A percentile compares a stretch with the other conserved stretches of the same genome.
Conservation (phyloP, 1,139 yeast genomes). For the Hansenula sp. region DNA sequence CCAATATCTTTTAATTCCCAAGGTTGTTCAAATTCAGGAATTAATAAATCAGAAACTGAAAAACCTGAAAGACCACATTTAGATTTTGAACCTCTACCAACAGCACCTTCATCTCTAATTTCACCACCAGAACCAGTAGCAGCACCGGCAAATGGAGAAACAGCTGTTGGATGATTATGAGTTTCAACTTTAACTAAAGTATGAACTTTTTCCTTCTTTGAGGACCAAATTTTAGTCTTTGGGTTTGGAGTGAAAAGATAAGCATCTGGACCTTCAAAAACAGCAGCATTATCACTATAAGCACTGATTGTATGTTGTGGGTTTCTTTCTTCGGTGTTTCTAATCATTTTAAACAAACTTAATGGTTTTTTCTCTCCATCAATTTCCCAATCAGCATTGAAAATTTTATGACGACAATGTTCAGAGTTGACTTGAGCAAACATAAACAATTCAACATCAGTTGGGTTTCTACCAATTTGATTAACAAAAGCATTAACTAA, state of each 20-base stretch:
- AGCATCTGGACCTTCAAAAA: constrained; percentile 63
- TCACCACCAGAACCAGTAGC: constrained; percentile 99
- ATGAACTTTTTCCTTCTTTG: constrained; percentile 75
- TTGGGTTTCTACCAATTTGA: constrained; percentile 82
- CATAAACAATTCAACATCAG: constrained; percentile 97
- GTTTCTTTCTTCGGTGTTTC: constrained; percentile 81
- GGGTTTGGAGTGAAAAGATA: constrained; percentile 76
- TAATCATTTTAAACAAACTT: constrained; percentile 89
- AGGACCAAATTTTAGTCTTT: constrained; percentile 64
- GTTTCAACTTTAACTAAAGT: constrained; percentile 96
- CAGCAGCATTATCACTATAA: constrained; percentile 98
- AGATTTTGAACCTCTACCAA: constrained; percentile 95
- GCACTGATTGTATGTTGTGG: constrained; percentile 90
- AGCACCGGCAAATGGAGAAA: constrained; percentile 98
- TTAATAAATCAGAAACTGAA: constrained; percentile 84
- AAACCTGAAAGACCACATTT: constrained; percentile 96
- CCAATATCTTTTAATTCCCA: constrained; percentile 88
- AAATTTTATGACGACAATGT: constrained; percentile 98
- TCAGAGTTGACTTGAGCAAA: constrained; percentile 99
- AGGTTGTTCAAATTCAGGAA: constrained; percentile 84
- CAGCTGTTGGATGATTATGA: constrained; percentile 99
- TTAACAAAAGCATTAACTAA: constrained; percentile 73
- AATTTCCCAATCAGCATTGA: constrained; percentile 98
- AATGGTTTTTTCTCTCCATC: constrained; percentile 73
- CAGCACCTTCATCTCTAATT: constrained; percentile 99